Conservation (phyloP, 495 filamentous ascomycete species). For the Sordaria brevicollis region DNA sequence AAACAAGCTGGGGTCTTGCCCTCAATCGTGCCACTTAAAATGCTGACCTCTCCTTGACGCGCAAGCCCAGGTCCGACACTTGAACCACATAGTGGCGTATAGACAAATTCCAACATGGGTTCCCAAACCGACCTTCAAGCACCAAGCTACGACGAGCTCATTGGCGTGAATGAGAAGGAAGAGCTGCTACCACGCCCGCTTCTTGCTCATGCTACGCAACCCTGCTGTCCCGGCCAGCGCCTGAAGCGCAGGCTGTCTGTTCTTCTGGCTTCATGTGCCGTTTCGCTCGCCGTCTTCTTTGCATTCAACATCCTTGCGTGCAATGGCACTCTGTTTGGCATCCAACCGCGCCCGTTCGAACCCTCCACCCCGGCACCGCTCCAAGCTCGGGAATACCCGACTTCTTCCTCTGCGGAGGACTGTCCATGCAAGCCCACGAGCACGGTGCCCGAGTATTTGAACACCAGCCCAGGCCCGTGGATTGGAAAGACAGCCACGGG, state of each 20-base stretch:
- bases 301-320: constrained; percentile 5
- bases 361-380: background rate
- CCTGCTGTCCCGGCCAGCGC: background rate
- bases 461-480: constrained; percentile 35
- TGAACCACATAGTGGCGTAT: background rate
- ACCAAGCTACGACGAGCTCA: constrained; percentile 6
- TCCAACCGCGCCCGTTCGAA: background rate
- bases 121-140: background rate
- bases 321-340: constrained; percentile 4
- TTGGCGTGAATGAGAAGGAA: constrained; percentile 3
- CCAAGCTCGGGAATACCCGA: background rate
- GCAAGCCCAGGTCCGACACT: background rate
- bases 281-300: constrained; percentile 9
- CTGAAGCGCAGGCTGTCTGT: background rate
- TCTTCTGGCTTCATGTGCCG: constrained; percentile 1
- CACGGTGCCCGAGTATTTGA: constrained; percentile 44
- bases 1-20: too few relatives aligned
- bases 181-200: background rate
- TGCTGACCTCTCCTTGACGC: background rate
- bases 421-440: constrained; percentile 8
- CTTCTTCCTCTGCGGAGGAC: background rate
- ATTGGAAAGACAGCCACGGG: constrained; percentile 50
- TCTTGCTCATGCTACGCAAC: background rate
- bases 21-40: background rate
- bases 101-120: background rate